Conservation (phyloP, 2,329 filamentous ascomycete genomes). For the Fusarium transvaalense region DNA sequence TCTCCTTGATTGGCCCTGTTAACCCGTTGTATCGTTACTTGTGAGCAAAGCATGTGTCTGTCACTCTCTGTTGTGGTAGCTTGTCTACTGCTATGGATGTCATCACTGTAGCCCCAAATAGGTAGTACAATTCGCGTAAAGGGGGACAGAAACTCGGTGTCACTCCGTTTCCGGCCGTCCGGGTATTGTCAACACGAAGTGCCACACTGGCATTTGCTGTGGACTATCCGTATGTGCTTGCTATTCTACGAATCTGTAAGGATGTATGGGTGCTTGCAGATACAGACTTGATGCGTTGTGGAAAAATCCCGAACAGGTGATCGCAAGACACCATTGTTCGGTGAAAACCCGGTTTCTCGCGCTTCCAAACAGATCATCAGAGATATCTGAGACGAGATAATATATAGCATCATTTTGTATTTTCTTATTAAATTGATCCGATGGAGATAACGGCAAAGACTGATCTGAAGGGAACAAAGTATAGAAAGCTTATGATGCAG, state of each 20-base stretch:
- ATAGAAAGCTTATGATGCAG: not conserved
- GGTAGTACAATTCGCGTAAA: not conserved
- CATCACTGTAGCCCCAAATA: not conserved
- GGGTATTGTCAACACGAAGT: constrained; percentile 13
- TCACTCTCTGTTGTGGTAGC: no score
- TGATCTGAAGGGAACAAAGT: not conserved
- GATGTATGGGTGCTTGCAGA: constrained; percentile 6
- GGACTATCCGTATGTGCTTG: constrained; percentile 14
- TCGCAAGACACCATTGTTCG: constrained; percentile 13
- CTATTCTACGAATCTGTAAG: not conserved
- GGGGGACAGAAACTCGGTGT: constrained; percentile 28
- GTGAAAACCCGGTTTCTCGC: constrained; percentile 42
- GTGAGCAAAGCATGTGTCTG: not conserved
- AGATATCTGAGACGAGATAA: not conserved
- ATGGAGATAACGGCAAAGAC: not conserved
- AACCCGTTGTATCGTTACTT: constrained; percentile 5
- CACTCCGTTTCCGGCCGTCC: constrained; percentile 46
- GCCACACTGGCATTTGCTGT: constrained; percentile 20
- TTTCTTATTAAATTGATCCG: not conserved
- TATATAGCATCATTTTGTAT: not conserved
- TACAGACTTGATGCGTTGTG: constrained; percentile 8
- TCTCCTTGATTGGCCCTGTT: constrained; percentile 7
- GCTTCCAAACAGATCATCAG: constrained; percentile 4
- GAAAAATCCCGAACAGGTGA: constrained; percentile 8
- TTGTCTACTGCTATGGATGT: not conserved